Conservation (phyloP, 2,329 filamentous ascomycete species). For the Fusarium caatingaense region DNA sequence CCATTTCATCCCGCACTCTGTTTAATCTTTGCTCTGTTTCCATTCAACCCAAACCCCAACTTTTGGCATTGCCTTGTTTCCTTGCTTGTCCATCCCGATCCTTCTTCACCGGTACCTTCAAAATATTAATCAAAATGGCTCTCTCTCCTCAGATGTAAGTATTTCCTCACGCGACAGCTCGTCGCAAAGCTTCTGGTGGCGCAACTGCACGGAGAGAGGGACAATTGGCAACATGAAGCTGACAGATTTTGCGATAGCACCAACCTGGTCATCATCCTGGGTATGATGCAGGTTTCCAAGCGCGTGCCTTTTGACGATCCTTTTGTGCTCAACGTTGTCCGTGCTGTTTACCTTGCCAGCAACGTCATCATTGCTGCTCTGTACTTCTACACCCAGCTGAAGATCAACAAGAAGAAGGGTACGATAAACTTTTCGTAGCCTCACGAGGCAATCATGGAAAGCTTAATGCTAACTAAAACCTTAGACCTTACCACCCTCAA, state of each 20-base stretch:
- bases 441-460: background rate
- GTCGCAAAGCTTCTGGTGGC: conserved; percentile 29
- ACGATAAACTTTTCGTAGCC: conserved; percentile 47
- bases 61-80: conserved; percentile 20
- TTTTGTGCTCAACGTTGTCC: conserved; percentile 66
- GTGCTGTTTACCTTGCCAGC: conserved; percentile 66
- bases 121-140: conserved; percentile 63
- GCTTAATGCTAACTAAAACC: conserved; percentile 19
- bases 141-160: conserved; percentile 74
- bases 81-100: conserved; percentile 9
- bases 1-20: conserved; percentile 34
- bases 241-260: conserved; percentile 66
- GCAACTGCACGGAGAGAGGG: conserved; percentile 45
- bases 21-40: conserved; percentile 22
- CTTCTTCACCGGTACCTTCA: background rate
- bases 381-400: conserved; percentile 84
- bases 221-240: conserved; percentile 37
- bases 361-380: conserved; percentile 86
- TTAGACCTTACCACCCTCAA: conserved; percentile 96
- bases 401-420: conserved; percentile 99
- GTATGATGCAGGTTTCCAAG: conserved; percentile 99
- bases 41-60: conserved; percentile 20
- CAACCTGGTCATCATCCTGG: conserved; percentile 93
- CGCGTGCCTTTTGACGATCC: conserved; percentile 93
- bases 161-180: conserved; percentile 1